These are phyloP conservation scores for Cymbopogon citratus DNA, from an alignment of 176 grass and related monocot species.

Conservation along the genomic window DNA sequence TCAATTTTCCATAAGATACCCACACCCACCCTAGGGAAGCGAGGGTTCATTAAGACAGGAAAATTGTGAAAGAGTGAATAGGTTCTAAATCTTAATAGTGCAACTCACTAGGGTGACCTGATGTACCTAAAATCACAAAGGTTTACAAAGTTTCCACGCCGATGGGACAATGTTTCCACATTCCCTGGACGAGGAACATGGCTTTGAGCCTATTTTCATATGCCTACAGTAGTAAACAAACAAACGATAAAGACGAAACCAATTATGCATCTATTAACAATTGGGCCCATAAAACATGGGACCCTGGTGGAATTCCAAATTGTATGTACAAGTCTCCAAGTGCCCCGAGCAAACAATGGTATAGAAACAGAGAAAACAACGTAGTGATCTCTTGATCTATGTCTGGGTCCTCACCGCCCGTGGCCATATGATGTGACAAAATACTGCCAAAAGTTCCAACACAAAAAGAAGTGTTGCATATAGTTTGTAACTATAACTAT, in stretches of 20 bases:
- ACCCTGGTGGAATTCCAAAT: neutral
- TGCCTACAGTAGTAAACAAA: neutral
- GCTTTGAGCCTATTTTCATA: neutral
- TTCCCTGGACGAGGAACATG: neutral
- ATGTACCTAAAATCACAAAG: neutral
- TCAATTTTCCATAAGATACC: slow-evolving; percentile 1
- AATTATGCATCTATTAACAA: neutral
- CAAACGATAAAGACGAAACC: neutral
- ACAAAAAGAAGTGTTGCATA: neutral
- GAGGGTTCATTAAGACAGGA: neutral
- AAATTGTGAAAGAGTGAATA: neutral
- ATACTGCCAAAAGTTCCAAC: neutral
- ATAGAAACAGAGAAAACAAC: neutral
- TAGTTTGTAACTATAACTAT: neutral
- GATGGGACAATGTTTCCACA: neutral
- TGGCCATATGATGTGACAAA: neutral
- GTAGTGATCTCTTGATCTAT: neutral
- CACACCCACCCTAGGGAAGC: neutral
- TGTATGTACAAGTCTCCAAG: neutral
- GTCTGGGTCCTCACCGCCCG: neutral
- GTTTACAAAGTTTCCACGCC: neutral
- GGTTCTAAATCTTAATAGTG: neutral
- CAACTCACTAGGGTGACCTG: neutral
- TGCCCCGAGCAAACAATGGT: neutral
- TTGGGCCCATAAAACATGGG: neutral